Percentiles rank a stretch among this genome's conserved stretches.
Evolutionary conservation across 2,329 filamentous ascomycete species (phyloP).

Genomic region (Pseudocercospora pini-densiflorae): DNA sequence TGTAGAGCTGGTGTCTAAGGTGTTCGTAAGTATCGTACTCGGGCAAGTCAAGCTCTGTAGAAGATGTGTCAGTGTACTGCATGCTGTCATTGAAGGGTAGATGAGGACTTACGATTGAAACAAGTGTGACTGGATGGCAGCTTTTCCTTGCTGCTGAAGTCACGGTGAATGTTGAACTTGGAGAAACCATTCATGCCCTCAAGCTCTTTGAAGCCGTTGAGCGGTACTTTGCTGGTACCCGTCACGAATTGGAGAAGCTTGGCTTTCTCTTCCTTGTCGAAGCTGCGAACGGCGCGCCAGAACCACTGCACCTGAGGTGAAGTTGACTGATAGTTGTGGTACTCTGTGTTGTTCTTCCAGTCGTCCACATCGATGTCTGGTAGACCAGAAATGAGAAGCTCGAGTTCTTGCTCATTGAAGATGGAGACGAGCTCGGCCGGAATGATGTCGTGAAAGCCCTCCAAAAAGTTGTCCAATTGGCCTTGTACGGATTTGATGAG

Average conservation of each 20-base stretch:
- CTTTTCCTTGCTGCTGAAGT: constrained; percentile 95
- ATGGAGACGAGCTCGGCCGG: constrained; percentile 92
- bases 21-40: constrained; percentile 97
- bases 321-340: constrained; percentile 94
- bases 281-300: constrained; percentile 95
- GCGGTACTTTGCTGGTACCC: constrained; percentile 94
- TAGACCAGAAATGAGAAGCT: constrained; percentile 92
- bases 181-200: constrained; percentile 99
- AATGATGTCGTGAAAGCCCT: constrained; percentile 97
- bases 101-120: constrained; percentile 88
- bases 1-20: constrained; percentile 84
- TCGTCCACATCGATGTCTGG: constrained; percentile 98
- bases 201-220: constrained; percentile 98
- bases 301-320: constrained; percentile 99
- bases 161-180: constrained; percentile 97
- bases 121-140: constrained; percentile 97
- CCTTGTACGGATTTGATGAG: constrained; percentile 90
- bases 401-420: constrained; percentile 98
- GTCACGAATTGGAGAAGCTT: constrained; percentile 98
- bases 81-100: neutral
- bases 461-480: constrained; percentile 82
- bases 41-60: constrained; percentile 88
- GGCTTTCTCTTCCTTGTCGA: constrained; percentile 97
- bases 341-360: constrained; percentile 99
- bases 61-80: constrained; percentile 42